Evolutionary conservation across 2,329 filamentous ascomycete species (phyloP), one percentile per base, ranked within the genome.

Genomic region (Didymella pinodella): DNA sequence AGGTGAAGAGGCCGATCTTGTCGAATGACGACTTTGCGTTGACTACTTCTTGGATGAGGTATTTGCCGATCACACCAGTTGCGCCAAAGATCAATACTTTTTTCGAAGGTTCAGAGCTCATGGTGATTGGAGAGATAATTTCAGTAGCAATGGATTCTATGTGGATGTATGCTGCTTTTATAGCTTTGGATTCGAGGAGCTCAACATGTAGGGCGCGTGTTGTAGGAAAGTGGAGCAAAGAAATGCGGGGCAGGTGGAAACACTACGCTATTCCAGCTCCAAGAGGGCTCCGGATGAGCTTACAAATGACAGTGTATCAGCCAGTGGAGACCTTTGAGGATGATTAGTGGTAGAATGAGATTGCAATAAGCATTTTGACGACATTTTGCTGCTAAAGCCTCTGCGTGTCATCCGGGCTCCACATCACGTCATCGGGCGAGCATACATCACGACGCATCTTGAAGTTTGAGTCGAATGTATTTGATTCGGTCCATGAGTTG

Each of bases 1-100:
- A 87, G 0, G 87, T 89, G 72, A 80, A 86, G 48, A 89, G 80
- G 6, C 78, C 82, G 45, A 89, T 76, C 45, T 79, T 80, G 53
- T 76, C 72, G 68, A 87, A 86, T 4, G 78, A 75, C 1, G 60
- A 54, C 51, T 81, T 80, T 7, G 76, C 76, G 20, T 75, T 65
- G 40, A 85, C 67, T 38, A 87, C 79, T n/a, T 83, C 79, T 12
- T 78, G 65, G 3, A 80, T 76, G 65, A 87, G 86, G 68, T 81
- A 81, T 7, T 74, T 74, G 25, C 84, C 83, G 41, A 86, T 85
- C 4, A 79, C 70, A 25, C 83, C 83, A 0, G 84, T 86, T 11
- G 81, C 81, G 20, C 84, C 84, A 62, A 86, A 80, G 20, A 86
- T 71, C 26, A 86, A 77, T 40, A 86, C 75, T 54, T 83, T 82